Base-by-base conservation (phyloP, 768 basidiomycete genomes). In the Kwoniella botswanensis region DNA sequence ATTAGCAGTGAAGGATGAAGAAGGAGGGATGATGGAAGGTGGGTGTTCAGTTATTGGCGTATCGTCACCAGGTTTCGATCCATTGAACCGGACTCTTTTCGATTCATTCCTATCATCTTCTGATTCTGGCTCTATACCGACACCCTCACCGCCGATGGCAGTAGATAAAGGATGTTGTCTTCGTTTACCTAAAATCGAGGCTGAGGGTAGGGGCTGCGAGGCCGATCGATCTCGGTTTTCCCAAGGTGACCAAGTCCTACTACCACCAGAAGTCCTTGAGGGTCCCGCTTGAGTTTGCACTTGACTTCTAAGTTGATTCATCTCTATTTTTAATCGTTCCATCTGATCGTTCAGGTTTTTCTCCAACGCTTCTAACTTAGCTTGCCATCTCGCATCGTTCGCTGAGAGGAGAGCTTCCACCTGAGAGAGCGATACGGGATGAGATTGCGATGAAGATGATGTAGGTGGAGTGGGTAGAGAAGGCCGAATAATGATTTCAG, bases 341-440 rank as follows among this genome's bases (percentile, higher is more conserved):
- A 70, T 53, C 35, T 70, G 68, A 41, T 63, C 63, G 17, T 55
- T 60, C 44, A 70, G 46, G 12, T 57, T 59, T 42, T 53, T 58
- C 42, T 70, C 63, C 2, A 70, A 29, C 3, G 17, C 29, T 22
- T 46, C 62, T 3, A 70, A 35, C 24, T 44, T 62, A 15, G 62
- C 63, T 70, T 70, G 68, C 68, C 68, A 70, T 24, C 50, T 42
- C 18, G 63, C 56, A 15, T 70, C 62, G 35, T 64, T 70, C 24
- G 63, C 63, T 7, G 41, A 43, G 7, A 70, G 56, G 11, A 70
- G 57, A 2, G 62, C 63, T 54, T 70, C 55, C 2, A 65, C 62
- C n/a, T 70, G 68, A 4, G 61, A 41, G 6, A 64, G 10, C 2
- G 62, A 57, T 13, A 65, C 41, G 2, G 55, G 63, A 21, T 15